Evolutionary conservation across 1,284 basidiomycete genomes (phyloP), one percentile per base, ranked within the genome.

Genomic region (Trichosporon ovoides): DNA sequence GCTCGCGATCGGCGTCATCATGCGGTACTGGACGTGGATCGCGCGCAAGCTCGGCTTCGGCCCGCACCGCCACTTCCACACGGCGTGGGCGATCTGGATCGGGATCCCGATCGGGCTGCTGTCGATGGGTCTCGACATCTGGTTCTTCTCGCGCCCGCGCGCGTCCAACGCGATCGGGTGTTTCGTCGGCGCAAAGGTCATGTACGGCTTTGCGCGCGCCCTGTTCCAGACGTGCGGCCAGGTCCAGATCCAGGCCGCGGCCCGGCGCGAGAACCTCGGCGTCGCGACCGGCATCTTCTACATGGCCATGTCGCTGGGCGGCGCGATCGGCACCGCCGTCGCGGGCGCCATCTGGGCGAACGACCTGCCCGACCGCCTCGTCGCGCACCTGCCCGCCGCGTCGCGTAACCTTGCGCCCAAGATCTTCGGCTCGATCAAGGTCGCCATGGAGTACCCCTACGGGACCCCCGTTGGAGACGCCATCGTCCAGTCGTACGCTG

Each of bases 251-350:
- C 49, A 51, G 49, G 49, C 49, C 19, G 49, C 49, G 18, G 49
- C 38, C 13, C 46, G 48, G 20, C 52, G 61, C 19, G 57, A 54
- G 22, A 54, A 62, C n/a, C 34, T 62, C 16, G 57, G 57, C 7
- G 56, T 62, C 40, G 61, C 61, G 7, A 62, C 61, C 16, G 61
- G 61, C 38, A 62, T 62, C 52, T 62, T 59, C 55, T 62, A 62
- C 54, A 57, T 59, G 46, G 61, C 61, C 55, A 59, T 59, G 57
- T 62, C 61, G n/a, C 38, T 59, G 5, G 61, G 61, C 16, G 61
- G 61, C 20, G 61, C 61, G 20, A 49, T 62, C 20, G 61, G 61
- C 1, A 54, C 58, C 10, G 61, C 61, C 33, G 51, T 59, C 12
- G 61, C 61, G 18, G 61, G 61, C 20, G 58, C 57, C 10, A 40